Percentiles rank a stretch among this genome's conserved stretches.
phyloP scores from a whole-genome alignment of 495 filamentous ascomycete genomes.

The Penicillium ucsense region DNA sequence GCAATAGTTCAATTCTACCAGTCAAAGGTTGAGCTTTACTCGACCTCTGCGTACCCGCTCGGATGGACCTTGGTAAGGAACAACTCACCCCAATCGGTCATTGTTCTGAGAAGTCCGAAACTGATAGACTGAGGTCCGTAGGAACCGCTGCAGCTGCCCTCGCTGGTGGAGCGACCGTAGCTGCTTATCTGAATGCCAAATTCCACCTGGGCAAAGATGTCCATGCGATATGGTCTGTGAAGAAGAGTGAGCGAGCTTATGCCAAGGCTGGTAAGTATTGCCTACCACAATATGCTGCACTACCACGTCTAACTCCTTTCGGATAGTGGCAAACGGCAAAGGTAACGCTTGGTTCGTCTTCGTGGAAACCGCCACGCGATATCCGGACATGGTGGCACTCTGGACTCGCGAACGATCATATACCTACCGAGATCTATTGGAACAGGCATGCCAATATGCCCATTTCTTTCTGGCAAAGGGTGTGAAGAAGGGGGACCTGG shows the following conservation, averaged over 20 bases:
- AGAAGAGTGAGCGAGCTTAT: constrained; percentile 27
- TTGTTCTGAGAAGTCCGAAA: too few species aligned
- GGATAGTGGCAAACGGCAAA: constrained; percentile 37
- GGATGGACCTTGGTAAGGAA: constrained; percentile 5
- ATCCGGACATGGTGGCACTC: constrained; percentile 44
- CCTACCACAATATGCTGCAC: too few species aligned
- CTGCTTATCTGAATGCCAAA: constrained; percentile 63
- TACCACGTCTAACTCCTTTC: too few species aligned
- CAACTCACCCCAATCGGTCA: too few species aligned
- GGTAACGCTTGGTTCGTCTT: constrained; percentile 58
- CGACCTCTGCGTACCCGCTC: too few species aligned
- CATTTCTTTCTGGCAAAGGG: constrained; percentile 53
- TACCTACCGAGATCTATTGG: constrained; percentile 50
- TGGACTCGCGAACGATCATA: constrained; percentile 59
- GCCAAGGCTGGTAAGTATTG: constrained; percentile 19
- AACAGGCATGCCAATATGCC: constrained; percentile 50
- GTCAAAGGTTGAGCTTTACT: too few species aligned
- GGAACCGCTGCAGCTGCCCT: constrained; percentile 19
- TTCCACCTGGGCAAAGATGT: constrained; percentile 56
- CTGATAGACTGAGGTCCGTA: background rate
- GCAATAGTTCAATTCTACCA: too few species aligned
- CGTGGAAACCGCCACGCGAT: constrained; percentile 39
- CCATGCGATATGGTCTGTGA: constrained; percentile 17
- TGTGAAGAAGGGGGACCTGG: constrained; percentile 54
- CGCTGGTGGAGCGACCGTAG: constrained; percentile 35